phyloP scores from a whole-genome alignment of 108 stramenopile species.

The Fragilaria radians region DNA sequence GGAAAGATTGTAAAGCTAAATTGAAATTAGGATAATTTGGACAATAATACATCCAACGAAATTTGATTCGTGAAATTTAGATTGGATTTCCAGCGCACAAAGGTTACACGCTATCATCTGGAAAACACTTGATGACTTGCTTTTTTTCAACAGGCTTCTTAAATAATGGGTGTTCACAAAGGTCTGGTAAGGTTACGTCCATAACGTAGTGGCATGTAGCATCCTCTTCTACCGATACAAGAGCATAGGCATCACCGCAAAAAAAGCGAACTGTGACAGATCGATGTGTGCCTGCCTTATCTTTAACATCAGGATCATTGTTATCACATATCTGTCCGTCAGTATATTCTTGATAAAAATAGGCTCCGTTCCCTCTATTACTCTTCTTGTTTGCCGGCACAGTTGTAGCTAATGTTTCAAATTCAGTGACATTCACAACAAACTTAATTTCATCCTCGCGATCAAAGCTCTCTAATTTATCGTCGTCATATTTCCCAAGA shows the following conservation, averaged over 20 bases:
- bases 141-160: slow-evolving; percentile 55
- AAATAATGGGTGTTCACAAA: slow-evolving; percentile 81
- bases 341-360: slow-evolving; percentile 61
- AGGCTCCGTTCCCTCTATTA: slow-evolving; percentile 52
- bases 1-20: too few relatives aligned
- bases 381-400: too few relatives aligned
- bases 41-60: too few relatives aligned
- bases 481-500: slow-evolving; percentile 44
- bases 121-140: slow-evolving; percentile 81
- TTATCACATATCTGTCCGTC: slow-evolving; percentile 50
- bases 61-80: too few relatives aligned
- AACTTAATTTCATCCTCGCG: slow-evolving; percentile 56
- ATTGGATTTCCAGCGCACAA: too few relatives aligned
- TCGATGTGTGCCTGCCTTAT: slow-evolving; percentile 53
- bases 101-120: too few relatives aligned
- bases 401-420: too few relatives aligned
- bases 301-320: slow-evolving; percentile 68
- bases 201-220: slow-evolving; percentile 82
- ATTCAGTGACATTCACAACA: slow-evolving; percentile 54
- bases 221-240: slow-evolving; percentile 75
- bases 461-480: slow-evolving; percentile 24
- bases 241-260: slow-evolving; percentile 47
- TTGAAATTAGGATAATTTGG: too few relatives aligned
- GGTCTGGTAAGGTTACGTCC: slow-evolving; percentile 57
- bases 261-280: slow-evolving; percentile 66